Base-by-base conservation (phyloP, 176 grass and related monocot genomes). In the Dactylis glomerata region DNA sequence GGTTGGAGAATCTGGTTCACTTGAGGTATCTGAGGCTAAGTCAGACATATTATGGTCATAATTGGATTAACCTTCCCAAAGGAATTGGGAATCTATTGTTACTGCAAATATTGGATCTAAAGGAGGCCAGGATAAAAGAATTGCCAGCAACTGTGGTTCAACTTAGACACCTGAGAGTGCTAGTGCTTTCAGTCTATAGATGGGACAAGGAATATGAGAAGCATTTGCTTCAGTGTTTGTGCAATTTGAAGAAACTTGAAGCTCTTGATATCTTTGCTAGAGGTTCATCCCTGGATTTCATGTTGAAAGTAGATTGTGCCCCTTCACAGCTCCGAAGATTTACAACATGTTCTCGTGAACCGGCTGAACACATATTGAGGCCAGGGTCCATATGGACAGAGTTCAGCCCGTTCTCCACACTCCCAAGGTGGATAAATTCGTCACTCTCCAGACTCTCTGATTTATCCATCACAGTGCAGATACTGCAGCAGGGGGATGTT, bases 11-110 rank as follows among this genome's bases (percentile, higher is more conserved):
- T 23, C 27, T 85, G 64, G 22, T 49, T 79, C 74, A 69, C 46
- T 66, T 85, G 76, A 85, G 61, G 19, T 85, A 77, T 52, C 15
- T 85, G 10, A 75, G 77, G 55, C 26, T 79, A 45, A 61, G 37
- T 44, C 6, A 4, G 15, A 19, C 3, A 79, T 6, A 45, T 20
- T 78, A 1, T 27, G 11, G 27, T 28, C 10, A 61, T 61, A n/a
- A n/a, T n/a, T 14, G 57, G 24, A 24, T 13, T 24, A 27, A 66
- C 12, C 41, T 82, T 63, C 80, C 80, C 28, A 26, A 54, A 54
- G 22, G 13, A 68, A 82, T 82, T 1, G 68, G 80, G 23, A 41
- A 38, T 33, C 26, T 82, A 23, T 45, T 33, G 45, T 24, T 64
- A 14, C 37, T 82, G 50, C 38, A 82, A 34, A 82, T 24, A 52